Conservation (phyloP, 192 early-diverging fungal species). For the Backusella westeae region DNA sequence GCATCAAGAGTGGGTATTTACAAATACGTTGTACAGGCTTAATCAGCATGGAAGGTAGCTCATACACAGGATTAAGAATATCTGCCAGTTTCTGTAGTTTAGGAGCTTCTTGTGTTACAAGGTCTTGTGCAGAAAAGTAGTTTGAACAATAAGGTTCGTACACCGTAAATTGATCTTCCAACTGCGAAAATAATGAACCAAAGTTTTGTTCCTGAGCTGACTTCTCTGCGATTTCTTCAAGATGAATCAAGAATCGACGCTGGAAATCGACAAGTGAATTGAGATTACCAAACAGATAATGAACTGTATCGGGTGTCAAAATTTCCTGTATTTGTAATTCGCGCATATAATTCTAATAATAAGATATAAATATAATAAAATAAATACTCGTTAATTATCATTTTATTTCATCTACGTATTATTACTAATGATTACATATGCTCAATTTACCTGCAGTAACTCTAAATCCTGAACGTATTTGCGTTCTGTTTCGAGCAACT, state of each 20-base stretch:
- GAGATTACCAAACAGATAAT: constrained; percentile 90
- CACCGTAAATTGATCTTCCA: constrained; percentile 77
- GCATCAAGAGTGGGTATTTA: constrained; percentile 93
- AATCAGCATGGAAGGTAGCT: constrained; percentile 90
- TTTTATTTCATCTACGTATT: background rate
- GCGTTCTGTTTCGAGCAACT: constrained; percentile 92
- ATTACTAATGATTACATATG: background rate
- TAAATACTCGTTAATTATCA: background rate
- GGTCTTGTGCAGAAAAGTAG: constrained; percentile 73
- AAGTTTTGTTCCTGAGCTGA: constrained; percentile 81
- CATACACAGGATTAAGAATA: constrained; percentile 81
- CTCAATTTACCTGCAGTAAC: constrained; percentile 55
- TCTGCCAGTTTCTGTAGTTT: constrained; percentile 60
- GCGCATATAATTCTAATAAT: constrained; percentile 66
- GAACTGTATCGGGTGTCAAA: constrained; percentile 74
- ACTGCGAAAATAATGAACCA: constrained; percentile 82
- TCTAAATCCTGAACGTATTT: constrained; percentile 90
- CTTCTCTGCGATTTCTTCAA: constrained; percentile 79
- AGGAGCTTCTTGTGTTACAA: constrained; percentile 62
- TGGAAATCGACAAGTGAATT: constrained; percentile 93
- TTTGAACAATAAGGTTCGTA: constrained; percentile 96
- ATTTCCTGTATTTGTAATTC: constrained; percentile 70
- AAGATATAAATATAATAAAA: background rate
- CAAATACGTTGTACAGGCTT: constrained; percentile 98
- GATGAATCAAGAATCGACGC: constrained; percentile 85